Evolutionary conservation across 2,329 filamentous ascomycete species (phyloP).

Genomic region (Aspergillus udagawae): DNA sequence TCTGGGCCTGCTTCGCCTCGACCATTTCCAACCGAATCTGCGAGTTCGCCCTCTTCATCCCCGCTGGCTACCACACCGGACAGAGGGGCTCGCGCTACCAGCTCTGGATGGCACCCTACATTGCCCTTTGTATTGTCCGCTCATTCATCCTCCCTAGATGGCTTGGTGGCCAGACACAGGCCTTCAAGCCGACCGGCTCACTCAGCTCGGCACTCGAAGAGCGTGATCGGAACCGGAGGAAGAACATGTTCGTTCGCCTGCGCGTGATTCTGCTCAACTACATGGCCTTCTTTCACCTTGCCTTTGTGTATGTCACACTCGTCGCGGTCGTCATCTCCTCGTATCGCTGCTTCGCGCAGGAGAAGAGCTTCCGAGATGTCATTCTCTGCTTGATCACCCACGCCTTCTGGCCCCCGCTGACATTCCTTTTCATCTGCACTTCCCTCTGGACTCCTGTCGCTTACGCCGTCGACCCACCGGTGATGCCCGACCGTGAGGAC

Average conservation of each 20-base stretch:
- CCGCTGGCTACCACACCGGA: conserved; percentile 57
- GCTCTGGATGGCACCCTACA: conserved; percentile 62
- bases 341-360: conserved; percentile 48
- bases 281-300: conserved; percentile 53
- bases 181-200: conserved; percentile 60
- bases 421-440: conserved; percentile 53
- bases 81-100: conserved; percentile 55
- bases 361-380: conserved; percentile 37
- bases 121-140: conserved; percentile 55
- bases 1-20: conserved; percentile 53
- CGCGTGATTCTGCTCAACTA: conserved; percentile 55
- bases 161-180: conserved; percentile 57
- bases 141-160: conserved; percentile 56
- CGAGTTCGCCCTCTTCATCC: conserved; percentile 57
- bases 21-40: conserved; percentile 52
- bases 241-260: conserved; percentile 49
- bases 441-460: conserved; percentile 57
- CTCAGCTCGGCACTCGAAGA: conserved; percentile 55
- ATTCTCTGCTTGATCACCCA: conserved; percentile 55
- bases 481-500: conserved; percentile 55
- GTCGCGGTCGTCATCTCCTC: conserved; percentile 49
- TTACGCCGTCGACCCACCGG: conserved; percentile 59
- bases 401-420: conserved; percentile 59
- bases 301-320: conserved; percentile 53
- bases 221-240: conserved; percentile 44